Conservation (phyloP, 495 filamentous ascomycete genomes). For the Platismatia glauca region DNA sequence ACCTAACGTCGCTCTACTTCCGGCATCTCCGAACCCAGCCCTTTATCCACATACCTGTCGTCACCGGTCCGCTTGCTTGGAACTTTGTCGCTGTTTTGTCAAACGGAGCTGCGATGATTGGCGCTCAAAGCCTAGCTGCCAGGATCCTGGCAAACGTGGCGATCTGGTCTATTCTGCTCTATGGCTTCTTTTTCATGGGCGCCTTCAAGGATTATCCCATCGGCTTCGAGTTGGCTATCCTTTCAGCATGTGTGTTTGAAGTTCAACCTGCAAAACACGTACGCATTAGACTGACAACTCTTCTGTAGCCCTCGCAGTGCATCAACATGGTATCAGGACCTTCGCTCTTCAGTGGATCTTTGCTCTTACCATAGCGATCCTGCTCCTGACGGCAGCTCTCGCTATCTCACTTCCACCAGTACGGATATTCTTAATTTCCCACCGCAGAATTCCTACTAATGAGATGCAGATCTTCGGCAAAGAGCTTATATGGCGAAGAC, state of each 20-base stretch:
- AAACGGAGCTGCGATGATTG: conserved; percentile 72
- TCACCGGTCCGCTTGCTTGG: conserved; percentile 75
- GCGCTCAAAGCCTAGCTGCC: conserved; percentile 49
- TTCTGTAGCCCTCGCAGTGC: conserved; percentile 55
- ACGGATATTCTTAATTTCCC: neutral
- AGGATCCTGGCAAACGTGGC: conserved; percentile 75
- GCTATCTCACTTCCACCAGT: conserved; percentile 51
- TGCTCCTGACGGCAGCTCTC: conserved; percentile 58
- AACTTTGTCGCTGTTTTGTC: conserved; percentile 75
- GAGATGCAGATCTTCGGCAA: conserved; percentile 44
- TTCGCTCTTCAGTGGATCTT: conserved; percentile 87
- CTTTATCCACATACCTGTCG: conserved; percentile 63
- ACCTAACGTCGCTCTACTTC: conserved; percentile 70
- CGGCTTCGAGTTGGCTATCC: conserved; percentile 64
- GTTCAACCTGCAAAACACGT: neutral
- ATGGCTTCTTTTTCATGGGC: conserved; percentile 62
- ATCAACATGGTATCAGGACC: conserved; percentile 60
- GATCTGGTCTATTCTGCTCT: conserved; percentile 70
- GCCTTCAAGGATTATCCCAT: conserved; percentile 73
- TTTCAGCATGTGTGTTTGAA: conserved; percentile 47
- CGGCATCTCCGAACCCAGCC: conserved; percentile 56
- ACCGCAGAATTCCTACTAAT: neutral
- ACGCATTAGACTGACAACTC: neutral
- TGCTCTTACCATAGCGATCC: conserved; percentile 69
- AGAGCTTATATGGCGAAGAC: conserved; percentile 28